phyloP scores from a whole-genome alignment of 2,329 filamentous ascomycete genomes.

The Lachnellula arida region DNA sequence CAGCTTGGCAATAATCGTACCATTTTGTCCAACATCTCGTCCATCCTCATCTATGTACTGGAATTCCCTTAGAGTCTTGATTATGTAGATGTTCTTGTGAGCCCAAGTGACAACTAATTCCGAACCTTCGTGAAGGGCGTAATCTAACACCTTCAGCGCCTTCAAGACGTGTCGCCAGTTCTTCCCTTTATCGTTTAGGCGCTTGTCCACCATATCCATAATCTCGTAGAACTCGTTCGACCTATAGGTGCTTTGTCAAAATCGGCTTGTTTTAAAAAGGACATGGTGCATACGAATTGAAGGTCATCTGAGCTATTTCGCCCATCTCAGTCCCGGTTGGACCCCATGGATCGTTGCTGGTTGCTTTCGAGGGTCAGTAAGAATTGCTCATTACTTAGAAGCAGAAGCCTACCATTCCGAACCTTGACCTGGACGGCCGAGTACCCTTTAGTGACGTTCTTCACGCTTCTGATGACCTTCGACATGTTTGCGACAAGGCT shows the following conservation, averaged over 20 bases:
- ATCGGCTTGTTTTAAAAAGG: neutral
- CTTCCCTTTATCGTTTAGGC: slow-evolving; percentile 97
- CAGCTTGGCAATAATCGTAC: slow-evolving; percentile 45
- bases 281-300: slow-evolving; percentile 72
- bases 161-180: slow-evolving; percentile 99
- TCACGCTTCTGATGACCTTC: slow-evolving; percentile 93
- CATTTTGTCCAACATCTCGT: slow-evolving; percentile 92
- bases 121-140: slow-evolving; percentile 94
- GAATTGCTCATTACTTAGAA: neutral
- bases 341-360: slow-evolving; percentile 98
- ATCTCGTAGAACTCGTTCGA: slow-evolving; percentile 98
- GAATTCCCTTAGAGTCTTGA: slow-evolving; percentile 97
- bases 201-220: slow-evolving; percentile 99
- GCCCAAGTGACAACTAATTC: slow-evolving; percentile 97
- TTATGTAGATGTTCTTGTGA: slow-evolving; percentile 96
- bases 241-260: slow-evolving; percentile 34
- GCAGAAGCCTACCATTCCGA: slow-evolving; percentile 71
- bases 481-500: slow-evolving; percentile 61
- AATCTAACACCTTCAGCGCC: slow-evolving; percentile 94
- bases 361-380: slow-evolving; percentile 58
- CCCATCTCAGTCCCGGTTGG: slow-evolving; percentile 97
- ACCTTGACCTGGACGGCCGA: slow-evolving; percentile 96
- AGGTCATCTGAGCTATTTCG: slow-evolving; percentile 96
- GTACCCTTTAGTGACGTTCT: slow-evolving; percentile 99
- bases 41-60: slow-evolving; percentile 95